Evolutionary conservation across 768 basidiomycete genomes (phyloP).

Genomic region (Podaxis carcinomalis): DNA sequence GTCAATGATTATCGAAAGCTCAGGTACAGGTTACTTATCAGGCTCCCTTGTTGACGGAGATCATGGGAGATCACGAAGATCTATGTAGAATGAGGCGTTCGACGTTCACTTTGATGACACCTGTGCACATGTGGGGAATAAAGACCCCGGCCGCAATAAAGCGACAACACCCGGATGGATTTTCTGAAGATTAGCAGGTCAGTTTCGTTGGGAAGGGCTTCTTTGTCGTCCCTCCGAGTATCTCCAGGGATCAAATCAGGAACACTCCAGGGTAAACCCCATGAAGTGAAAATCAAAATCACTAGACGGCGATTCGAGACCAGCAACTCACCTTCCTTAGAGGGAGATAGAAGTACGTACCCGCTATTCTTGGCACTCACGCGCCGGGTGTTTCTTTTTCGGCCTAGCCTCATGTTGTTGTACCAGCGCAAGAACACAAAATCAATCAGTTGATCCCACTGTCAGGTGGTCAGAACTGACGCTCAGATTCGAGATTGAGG

Average conservation of each 20-base stretch:
- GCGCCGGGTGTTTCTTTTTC: neutral
- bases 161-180: neutral
- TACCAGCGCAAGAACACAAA: too few relatives aligned
- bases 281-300: neutral
- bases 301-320: neutral
- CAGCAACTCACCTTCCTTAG: neutral
- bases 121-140: neutral
- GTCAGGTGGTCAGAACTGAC: neutral
- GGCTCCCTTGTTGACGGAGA: neutral
- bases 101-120: neutral
- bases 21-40: neutral
- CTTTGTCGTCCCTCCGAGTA: neutral
- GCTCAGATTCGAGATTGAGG: neutral
- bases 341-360: neutral
- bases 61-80: neutral
- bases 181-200: neutral
- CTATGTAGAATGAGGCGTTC: neutral
- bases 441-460: neutral
- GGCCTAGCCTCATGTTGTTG: neutral
- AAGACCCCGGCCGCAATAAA: neutral
- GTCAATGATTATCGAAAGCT: neutral
- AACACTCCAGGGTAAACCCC: neutral
- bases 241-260: neutral
- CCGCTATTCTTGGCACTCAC: neutral
- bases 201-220: neutral